Percentiles rank a stretch among this genome's conserved stretches.
phyloP scores from a whole-genome alignment of 768 basidiomycete genomes.

The Suillus bovinus region DNA sequence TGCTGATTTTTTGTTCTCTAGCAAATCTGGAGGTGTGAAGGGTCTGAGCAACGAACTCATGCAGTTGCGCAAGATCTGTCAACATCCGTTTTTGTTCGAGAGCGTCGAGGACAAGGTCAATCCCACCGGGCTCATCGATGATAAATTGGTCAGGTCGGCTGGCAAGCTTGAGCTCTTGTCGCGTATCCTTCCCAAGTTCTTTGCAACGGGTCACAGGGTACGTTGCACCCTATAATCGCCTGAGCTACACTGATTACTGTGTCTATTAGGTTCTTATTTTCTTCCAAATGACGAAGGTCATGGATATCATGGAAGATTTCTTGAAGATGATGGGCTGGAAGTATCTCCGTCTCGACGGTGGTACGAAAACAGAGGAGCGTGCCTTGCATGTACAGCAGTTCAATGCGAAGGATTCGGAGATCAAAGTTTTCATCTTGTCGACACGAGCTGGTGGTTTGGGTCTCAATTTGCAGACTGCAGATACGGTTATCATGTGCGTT shows the following conservation, averaged over 20 bases:
- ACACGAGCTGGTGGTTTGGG: conserved; percentile 93
- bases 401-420: conserved; percentile 87
- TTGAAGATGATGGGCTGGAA: conserved; percentile 84
- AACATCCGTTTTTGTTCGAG: conserved; percentile 96
- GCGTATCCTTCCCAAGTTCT: conserved; percentile 93
- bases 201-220: conserved; percentile 87
- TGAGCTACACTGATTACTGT: conserved; percentile 8
- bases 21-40: conserved; percentile 78
- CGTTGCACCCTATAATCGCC: conserved; percentile 16
- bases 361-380: conserved; percentile 94
- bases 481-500: conserved; percentile 91
- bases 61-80: conserved; percentile 97
- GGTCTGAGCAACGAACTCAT: conserved; percentile 94
- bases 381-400: conserved; percentile 83
- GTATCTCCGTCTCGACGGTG: conserved; percentile 92
- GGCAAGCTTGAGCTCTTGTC: conserved; percentile 94
- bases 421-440: conserved; percentile 90
- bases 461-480: conserved; percentile 93
- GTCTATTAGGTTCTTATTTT: conserved; percentile 84
- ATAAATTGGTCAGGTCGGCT: conserved; percentile 80
- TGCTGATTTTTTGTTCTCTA: conserved; percentile 28
- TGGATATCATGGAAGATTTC: conserved; percentile 98
- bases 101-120: conserved; percentile 95
- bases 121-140: conserved; percentile 77
- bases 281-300: conserved; percentile 99